phyloP scores from a whole-genome alignment of 306 rosid genomes.

The Styphnolobium japonicum region DNA sequence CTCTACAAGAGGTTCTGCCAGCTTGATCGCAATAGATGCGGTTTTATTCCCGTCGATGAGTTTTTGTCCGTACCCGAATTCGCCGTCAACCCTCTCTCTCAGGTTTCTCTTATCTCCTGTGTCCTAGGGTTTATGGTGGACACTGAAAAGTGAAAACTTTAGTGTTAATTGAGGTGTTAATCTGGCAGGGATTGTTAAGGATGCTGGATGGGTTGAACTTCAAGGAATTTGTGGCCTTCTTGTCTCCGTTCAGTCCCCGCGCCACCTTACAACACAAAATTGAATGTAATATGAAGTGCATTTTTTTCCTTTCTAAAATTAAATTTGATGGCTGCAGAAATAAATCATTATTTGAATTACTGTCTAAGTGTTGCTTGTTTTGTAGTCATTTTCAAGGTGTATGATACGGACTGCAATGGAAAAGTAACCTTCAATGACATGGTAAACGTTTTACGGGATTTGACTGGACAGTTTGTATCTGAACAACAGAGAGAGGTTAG shows the following conservation, averaged over 20 bases:
- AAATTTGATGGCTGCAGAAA: background rate
- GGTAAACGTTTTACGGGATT: conserved; percentile 55
- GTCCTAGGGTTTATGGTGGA: too few species aligned
- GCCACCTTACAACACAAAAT: conserved; percentile 66
- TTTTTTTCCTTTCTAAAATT: background rate
- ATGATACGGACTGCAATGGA: conserved; percentile 70
- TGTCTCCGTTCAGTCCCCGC: conserved; percentile 76
- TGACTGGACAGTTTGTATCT: conserved; percentile 74
- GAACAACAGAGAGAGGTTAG: conserved; percentile 73
- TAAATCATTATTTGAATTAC: conserved; percentile 12
- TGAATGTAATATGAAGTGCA: conserved; percentile 39
- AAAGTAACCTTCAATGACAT: conserved; percentile 59
- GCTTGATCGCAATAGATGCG: conserved; percentile 76
- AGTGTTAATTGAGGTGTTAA: background rate
- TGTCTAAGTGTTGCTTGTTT: conserved; percentile 21
- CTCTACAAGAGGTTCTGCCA: conserved; percentile 74
- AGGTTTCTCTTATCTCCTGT: conserved; percentile 32
- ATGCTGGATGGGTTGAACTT: conserved; percentile 69
- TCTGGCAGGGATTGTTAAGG: conserved; percentile 63
- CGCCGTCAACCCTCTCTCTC: conserved; percentile 82
- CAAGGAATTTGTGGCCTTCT: conserved; percentile 70
- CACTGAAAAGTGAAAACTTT: background rate
- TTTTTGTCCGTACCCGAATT: conserved; percentile 81
- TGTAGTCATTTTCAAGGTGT: conserved; percentile 71
- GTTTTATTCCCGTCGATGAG: conserved; percentile 76